Evolutionary conservation across 148 eudicot species (phyloP).

Genomic region (Dianthus caryophyllus): DNA sequence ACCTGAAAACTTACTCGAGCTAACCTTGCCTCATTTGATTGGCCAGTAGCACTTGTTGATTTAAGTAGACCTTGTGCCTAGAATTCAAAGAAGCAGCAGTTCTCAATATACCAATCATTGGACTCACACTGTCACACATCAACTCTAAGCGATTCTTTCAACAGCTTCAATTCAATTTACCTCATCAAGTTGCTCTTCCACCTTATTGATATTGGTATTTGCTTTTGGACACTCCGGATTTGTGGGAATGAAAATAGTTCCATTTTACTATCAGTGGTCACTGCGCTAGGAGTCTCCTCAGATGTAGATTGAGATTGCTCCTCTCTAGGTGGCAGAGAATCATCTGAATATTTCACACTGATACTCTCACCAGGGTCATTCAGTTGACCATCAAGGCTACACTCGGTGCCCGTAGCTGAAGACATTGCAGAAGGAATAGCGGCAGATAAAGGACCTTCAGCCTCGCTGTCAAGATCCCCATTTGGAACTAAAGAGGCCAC

Average conservation of each 20-base stretch:
- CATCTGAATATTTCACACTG: slow-evolving; percentile 29
- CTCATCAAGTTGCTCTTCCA: slow-evolving; percentile 92
- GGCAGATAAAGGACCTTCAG: slow-evolving; percentile 28
- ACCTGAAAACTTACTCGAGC: slow-evolving; percentile 72
- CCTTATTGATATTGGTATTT: slow-evolving; percentile 38
- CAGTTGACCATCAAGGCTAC: slow-evolving; percentile 30
- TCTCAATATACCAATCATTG: slow-evolving; percentile 27
- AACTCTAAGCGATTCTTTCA: slow-evolving; percentile 11
- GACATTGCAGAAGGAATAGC: slow-evolving; percentile 26
- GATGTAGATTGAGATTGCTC: slow-evolving; percentile 34
- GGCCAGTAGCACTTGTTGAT: slow-evolving; percentile 72
- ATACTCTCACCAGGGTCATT: slow-evolving; percentile 42
- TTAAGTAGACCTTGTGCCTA: slow-evolving; percentile 97
- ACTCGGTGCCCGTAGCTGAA: slow-evolving; percentile 33
- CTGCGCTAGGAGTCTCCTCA: slow-evolving; percentile 31
- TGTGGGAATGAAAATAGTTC: slow-evolving; percentile 26
- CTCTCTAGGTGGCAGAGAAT: slow-evolving; percentile 32
- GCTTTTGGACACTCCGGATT: slow-evolving; percentile 34
- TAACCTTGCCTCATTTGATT: slow-evolving; percentile 96
- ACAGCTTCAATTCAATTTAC: slow-evolving; percentile 40
- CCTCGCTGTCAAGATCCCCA: slow-evolving; percentile 30
- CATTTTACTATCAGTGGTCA: slow-evolving; percentile 26
- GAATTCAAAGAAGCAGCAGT: slow-evolving; percentile 29
- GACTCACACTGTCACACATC: neutral
- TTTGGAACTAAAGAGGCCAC: slow-evolving; percentile 32